Percentiles rank a stretch among this genome's conserved stretches.
phyloP scores from a whole-genome alignment of 192 early-diverging fungal genomes.

The Coemansia sp. region DNA sequence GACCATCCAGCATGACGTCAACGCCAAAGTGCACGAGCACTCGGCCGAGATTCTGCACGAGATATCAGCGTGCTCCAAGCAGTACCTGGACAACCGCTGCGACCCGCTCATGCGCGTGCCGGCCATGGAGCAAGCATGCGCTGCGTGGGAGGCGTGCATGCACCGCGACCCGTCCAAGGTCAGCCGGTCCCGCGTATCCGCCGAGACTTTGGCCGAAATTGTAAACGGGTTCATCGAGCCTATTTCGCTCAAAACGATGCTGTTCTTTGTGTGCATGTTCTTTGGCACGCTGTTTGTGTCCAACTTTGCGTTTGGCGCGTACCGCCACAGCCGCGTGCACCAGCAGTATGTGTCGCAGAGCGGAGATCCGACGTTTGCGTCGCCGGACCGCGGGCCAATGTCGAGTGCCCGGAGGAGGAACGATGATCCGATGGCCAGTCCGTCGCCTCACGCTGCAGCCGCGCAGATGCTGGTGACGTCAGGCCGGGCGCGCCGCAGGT shows the following conservation, averaged over 20 bases:
- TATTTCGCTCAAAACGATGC: conserved; percentile 85
- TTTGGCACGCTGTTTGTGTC: conserved; percentile 49
- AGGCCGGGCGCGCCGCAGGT: not conserved
- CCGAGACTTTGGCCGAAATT: conserved; percentile 80
- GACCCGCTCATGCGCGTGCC: conserved; percentile 59
- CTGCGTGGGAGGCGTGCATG: conserved; percentile 65
- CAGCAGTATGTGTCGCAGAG: conserved; percentile 35
- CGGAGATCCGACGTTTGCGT: not conserved
- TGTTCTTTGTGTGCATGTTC: conserved; percentile 51
- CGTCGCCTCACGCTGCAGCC: conserved; percentile 11
- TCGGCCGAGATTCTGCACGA: conserved; percentile 60
- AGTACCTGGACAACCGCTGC: conserved; percentile 64
- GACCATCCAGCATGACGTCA: conserved; percentile 73
- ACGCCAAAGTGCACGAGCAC: conserved; percentile 65
- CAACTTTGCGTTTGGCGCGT: conserved; percentile 55
- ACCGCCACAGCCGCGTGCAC: conserved; percentile 42
- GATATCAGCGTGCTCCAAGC: conserved; percentile 61
- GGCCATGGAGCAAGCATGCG: conserved; percentile 61
- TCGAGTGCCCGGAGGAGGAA: not conserved
- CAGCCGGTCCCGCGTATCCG: conserved; percentile 70
- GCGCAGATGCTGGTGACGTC: conserved; percentile 12
- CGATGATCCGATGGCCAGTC: conserved; percentile 18
- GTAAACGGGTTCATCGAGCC: conserved; percentile 81
- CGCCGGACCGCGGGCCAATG: not conserved
- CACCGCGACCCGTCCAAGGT: conserved; percentile 60